Conservation (phyloP, 2,329 filamentous ascomycete species). For the Diaporthe eres region DNA sequence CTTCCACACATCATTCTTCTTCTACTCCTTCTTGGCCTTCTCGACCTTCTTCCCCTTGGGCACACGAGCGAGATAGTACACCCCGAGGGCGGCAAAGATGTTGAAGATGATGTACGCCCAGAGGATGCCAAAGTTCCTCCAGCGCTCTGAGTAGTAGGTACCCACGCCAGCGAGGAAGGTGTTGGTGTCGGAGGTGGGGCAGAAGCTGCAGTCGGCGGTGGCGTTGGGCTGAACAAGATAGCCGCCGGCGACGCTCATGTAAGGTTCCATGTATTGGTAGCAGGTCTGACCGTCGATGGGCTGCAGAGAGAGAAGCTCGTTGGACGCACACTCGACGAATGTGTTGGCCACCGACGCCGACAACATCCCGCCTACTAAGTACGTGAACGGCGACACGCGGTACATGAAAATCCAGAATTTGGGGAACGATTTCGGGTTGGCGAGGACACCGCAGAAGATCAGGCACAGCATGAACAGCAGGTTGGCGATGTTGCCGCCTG, state of each 20-base stretch:
- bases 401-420: conserved; percentile 84
- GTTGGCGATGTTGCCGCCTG: conserved; percentile 76
- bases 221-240: conserved; percentile 60
- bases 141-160: conserved; percentile 61
- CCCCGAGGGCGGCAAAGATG: conserved; percentile 58
- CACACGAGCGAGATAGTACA: conserved; percentile 62
- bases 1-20: neutral
- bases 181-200: conserved; percentile 51
- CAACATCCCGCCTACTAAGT: conserved; percentile 77
- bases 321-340: conserved; percentile 70
- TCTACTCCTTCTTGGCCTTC: conserved; percentile 29
- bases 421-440: conserved; percentile 69
- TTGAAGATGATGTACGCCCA: conserved; percentile 66
- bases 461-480: conserved; percentile 75
- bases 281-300: conserved; percentile 70
- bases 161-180: conserved; percentile 52
- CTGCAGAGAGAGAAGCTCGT: conserved; percentile 75
- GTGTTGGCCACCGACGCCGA: conserved; percentile 74
- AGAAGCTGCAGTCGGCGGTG: conserved; percentile 43
- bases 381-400: conserved; percentile 79
- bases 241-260: conserved; percentile 62
- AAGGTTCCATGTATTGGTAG: conserved; percentile 65
- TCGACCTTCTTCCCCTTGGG: conserved; percentile 51
- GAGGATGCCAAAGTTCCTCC: conserved; percentile 68
- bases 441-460: conserved; percentile 77